Evolutionary conservation across 2,329 filamentous ascomycete species (phyloP).

Genomic region (Metarhizium anisopliae): DNA sequence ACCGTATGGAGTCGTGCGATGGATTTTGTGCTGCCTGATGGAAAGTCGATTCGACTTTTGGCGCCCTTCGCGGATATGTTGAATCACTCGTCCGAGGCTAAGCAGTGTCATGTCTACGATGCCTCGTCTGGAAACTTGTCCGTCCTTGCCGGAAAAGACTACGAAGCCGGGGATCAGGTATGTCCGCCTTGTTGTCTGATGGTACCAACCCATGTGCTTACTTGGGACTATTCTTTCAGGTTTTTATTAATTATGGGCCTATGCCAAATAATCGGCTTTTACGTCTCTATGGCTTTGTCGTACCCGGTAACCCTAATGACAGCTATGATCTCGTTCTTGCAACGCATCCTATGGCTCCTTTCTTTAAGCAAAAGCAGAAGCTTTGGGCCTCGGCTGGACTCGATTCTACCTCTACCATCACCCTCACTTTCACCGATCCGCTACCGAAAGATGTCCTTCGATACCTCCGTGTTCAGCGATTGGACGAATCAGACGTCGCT

Average conservation of each 20-base stretch:
- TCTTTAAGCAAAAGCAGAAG: conserved; percentile 25
- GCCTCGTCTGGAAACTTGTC: conserved; percentile 20
- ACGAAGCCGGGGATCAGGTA: conserved; percentile 25
- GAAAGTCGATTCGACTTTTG: conserved; percentile 12
- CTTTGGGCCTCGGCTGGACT: conserved; percentile 24
- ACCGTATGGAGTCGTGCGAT: conserved; percentile 21
- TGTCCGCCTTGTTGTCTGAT: conserved; percentile 6
- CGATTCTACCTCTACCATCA: conserved; percentile 21
- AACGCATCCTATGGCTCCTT: conserved; percentile 22
- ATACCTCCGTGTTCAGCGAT: conserved; percentile 27
- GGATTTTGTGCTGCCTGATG: conserved; percentile 18
- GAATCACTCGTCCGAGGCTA: conserved; percentile 24
- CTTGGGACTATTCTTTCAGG: conserved; percentile 9
- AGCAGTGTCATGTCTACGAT: conserved; percentile 27
- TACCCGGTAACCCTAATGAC: conserved; percentile 25
- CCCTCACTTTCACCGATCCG: conserved; percentile 23
- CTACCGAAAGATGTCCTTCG: conserved; percentile 23
- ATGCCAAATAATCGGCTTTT: conserved; percentile 26
- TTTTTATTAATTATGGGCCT: conserved; percentile 18
- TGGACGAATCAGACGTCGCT: conserved; percentile 19
- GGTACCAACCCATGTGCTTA: neutral
- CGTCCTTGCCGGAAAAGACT: conserved; percentile 16
- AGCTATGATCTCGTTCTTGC: conserved; percentile 26
- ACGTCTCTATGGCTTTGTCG: conserved; percentile 27
- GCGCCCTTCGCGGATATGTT: conserved; percentile 28